Conservation (phyloP, 768 basidiomycete species). For the Boletus eberwhitei region DNA sequence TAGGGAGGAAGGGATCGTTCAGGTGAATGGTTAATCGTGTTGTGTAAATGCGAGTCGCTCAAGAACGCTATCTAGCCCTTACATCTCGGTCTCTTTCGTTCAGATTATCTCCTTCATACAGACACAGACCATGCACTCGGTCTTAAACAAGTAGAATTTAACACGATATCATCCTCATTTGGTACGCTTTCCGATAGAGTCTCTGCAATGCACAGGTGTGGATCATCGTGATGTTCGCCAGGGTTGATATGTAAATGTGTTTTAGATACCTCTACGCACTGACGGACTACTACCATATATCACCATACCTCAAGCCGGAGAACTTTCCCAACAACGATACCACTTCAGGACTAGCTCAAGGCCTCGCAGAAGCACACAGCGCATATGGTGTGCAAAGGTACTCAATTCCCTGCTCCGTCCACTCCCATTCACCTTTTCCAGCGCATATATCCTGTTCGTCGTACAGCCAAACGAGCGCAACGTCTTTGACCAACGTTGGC, state of each 20-base stretch:
- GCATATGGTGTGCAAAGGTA: conserved; percentile 58
- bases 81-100: conserved; percentile 89
- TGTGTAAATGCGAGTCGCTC: neutral
- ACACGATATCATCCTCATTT: conserved; percentile 93
- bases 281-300: conserved; percentile 65
- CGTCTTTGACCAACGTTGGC: conserved; percentile 86
- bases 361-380: conserved; percentile 76
- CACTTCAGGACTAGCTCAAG: conserved; percentile 63
- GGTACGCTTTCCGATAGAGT: conserved; percentile 69
- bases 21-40: conserved; percentile 36
- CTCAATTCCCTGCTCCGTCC: neutral
- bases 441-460: conserved; percentile 77
- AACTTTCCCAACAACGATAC: conserved; percentile 77
- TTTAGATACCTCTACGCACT: conserved; percentile 62
- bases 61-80: conserved; percentile 48
- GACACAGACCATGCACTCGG: conserved; percentile 33
- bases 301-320: conserved; percentile 46
- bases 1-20: conserved; percentile 57
- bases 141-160: conserved; percentile 97
- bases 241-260: neutral
- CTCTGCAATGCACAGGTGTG: conserved; percentile 81
- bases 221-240: neutral
- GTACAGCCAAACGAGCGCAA: conserved; percentile 87
- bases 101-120: conserved; percentile 87
- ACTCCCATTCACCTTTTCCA: conserved; percentile 13